Base-by-base conservation (phyloP, 768 basidiomycete species). In the Vishniacozyma victoriae region DNA sequence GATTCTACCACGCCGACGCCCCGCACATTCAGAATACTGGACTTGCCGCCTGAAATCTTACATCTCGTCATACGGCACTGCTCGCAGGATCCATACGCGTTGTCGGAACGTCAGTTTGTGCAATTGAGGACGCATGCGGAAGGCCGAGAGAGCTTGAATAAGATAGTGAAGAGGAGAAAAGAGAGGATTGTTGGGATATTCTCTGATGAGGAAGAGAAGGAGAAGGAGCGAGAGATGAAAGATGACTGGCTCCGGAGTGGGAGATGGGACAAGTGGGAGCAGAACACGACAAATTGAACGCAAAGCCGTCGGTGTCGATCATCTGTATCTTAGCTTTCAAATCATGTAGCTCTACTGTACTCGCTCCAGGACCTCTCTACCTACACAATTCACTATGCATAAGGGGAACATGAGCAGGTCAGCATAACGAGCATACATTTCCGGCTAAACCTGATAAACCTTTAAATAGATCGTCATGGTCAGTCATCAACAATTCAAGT, bases 201-300 rank as follows among this genome's bases (percentile, higher is more conserved):
- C 25, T 20, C 14, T 13, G 41, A 38, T 31, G 4, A 24, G 27
- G 43, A 48, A 39, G 31, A 29, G n/a, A 46, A 22, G 19, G 46
- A 57, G 19, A 44, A 40, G 14, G n/a, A 25, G 9, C 37, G 38
- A 15, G 44, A 42, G 25, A 27, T 49, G 42, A 37, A 35, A 22
- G 50, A 49, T 20, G 64, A 52, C 6, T 67, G 58, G 58, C 45
- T 67, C 12, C 39, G 25, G 19, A 56, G 36, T 49, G 55, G 55
- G 2, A 47, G 39, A 23, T 63, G 55, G 55, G 61, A 67, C 41
- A 50, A 50, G 43, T 67, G 64, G 64, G 64, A 66, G 31, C 40
- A 41, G 33, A n/a, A n/a, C n/a, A n/a, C n/a, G n/a, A n/a, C n/a
- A n/a, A n/a, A n/a, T n/a, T n/a, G n/a, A n/a, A n/a, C n/a, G n/a